phyloP scores from a whole-genome alignment of 164 flowering plant genomes.

The Saururus chinensis region DNA sequence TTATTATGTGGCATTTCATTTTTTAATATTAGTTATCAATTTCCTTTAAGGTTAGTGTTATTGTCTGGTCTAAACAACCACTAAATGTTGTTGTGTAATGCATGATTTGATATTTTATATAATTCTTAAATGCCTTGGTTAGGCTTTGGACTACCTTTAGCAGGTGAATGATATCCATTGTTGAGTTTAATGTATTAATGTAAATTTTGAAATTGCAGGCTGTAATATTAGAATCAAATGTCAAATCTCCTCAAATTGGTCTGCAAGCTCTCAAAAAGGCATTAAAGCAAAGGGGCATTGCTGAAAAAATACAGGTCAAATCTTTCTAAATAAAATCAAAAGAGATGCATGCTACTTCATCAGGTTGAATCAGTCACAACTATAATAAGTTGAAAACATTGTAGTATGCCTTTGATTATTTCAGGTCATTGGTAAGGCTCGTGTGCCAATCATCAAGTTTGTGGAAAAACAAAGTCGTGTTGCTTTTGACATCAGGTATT shows the following conservation, averaged over 20 bases:
- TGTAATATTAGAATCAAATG: slow-evolving; percentile 75
- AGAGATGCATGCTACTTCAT: neutral
- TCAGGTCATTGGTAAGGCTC: slow-evolving; percentile 90
- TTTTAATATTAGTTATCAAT: too few species aligned
- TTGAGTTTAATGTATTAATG: too few species aligned
- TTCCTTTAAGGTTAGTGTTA: too few species aligned
- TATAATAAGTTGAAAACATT: too few species aligned
- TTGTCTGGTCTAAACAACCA: too few species aligned
- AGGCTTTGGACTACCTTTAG: too few species aligned
- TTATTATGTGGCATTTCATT: too few species aligned
- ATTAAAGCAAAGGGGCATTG: slow-evolving; percentile 69
- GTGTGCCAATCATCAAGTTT: slow-evolving; percentile 89
- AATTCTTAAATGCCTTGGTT: too few species aligned
- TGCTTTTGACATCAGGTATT: slow-evolving; percentile 85
- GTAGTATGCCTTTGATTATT: slow-evolving; percentile 1
- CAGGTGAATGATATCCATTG: too few species aligned
- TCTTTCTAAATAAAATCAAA: neutral
- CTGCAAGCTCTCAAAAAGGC: slow-evolving; percentile 76
- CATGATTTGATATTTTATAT: too few species aligned
- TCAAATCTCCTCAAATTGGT: slow-evolving; percentile 65
- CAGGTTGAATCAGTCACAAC: neutral
- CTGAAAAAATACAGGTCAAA: slow-evolving; percentile 83
- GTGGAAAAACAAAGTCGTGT: slow-evolving; percentile 71
- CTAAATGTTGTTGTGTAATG: too few species aligned
- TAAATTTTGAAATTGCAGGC: slow-evolving; percentile 35